Evolutionary conservation across 495 filamentous ascomycete genomes (phyloP).

Genomic region (Saxophila tyrrhenica): DNA sequence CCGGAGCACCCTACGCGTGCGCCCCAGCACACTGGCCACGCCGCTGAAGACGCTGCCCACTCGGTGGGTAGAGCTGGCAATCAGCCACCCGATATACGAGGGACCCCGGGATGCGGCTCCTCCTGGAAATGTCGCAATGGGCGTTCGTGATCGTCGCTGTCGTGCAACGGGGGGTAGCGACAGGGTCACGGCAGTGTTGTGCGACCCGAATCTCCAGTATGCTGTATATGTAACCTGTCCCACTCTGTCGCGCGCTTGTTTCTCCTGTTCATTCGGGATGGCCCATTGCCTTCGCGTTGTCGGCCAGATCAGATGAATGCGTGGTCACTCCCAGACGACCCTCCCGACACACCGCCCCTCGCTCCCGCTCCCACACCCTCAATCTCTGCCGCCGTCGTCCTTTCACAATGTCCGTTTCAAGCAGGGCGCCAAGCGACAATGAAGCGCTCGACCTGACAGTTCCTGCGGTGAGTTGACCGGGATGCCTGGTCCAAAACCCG

Average conservation of each 20-base stretch:
- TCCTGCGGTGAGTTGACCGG: background rate
- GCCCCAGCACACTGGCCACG: constrained; percentile 13
- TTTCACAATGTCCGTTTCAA: background rate
- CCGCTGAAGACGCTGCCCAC: constrained; percentile 10
- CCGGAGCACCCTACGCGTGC: background rate
- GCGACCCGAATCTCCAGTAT: background rate
- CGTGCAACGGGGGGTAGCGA: background rate
- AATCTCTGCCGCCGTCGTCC: background rate
- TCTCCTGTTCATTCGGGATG: background rate
- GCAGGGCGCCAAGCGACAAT: background rate
- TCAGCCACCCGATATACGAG: background rate
- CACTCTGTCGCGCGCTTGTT: background rate
- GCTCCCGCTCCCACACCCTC: background rate
- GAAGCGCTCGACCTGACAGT: background rate
- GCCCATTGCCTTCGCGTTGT: background rate
- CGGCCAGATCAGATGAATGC: background rate
- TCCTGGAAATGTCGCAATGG: background rate
- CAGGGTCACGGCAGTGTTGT: background rate
- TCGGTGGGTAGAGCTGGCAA: background rate
- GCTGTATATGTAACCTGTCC: background rate
- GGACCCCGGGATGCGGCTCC: background rate
- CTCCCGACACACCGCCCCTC: background rate
- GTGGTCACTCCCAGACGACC: background rate
- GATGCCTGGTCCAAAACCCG: background rate
- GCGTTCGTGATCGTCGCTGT: background rate